Conservation (phyloP, 257 asterid species). For the Gynochthodes officinalis region DNA sequence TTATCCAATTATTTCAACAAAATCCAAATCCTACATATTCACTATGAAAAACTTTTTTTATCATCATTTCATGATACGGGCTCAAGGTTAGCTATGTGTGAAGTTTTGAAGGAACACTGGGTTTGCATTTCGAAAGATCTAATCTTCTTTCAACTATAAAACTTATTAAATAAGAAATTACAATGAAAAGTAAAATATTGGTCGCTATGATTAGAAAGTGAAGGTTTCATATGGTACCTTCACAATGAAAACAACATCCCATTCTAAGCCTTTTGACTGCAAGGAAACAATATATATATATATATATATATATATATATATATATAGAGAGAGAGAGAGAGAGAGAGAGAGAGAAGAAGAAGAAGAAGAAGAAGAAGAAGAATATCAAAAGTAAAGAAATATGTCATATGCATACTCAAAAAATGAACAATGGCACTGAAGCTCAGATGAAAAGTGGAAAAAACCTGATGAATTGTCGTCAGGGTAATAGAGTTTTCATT, state of each 20-base stretch:
- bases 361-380: too few species aligned
- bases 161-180: background rate
- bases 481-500: slow-evolving; percentile 87
- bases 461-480: slow-evolving; percentile 97
- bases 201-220: background rate
- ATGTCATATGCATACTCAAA: background rate
- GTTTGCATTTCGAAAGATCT: background rate
- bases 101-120: background rate
- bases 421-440: background rate
- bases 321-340: too few species aligned
- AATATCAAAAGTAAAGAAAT: slow-evolving; percentile 17
- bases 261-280: slow-evolving; percentile 97
- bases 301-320: too few species aligned
- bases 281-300: too few species aligned
- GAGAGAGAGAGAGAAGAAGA: too few species aligned
- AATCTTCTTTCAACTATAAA: background rate
- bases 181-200: background rate
- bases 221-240: slow-evolving; percentile 54
- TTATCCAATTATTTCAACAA: background rate
- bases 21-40: background rate
- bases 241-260: slow-evolving; percentile 97
- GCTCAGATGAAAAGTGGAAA: slow-evolving; percentile 18
- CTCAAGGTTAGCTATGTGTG: background rate
- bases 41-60: background rate
- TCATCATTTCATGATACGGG: background rate